phyloP scores from a whole-genome alignment of 2,329 filamentous ascomycete genomes.

The Penicillium sp. region DNA sequence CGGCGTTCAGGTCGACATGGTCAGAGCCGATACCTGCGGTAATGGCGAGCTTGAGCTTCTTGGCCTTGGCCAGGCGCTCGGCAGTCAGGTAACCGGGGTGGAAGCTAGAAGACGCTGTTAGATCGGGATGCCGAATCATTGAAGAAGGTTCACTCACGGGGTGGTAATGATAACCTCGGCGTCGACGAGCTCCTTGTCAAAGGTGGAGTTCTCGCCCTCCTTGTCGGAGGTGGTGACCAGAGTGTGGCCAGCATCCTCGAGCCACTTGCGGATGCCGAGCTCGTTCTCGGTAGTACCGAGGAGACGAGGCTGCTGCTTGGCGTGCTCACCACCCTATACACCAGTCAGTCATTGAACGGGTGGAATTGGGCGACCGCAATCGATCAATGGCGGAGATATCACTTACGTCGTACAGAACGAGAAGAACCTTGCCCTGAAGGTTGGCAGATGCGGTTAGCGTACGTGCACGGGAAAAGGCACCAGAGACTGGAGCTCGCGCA shows the following conservation, averaged over 20 bases:
- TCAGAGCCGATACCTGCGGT: constrained; percentile 98
- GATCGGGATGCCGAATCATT: not conserved
- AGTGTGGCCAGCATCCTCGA: constrained; percentile 95
- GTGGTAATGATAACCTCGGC: constrained; percentile 99
- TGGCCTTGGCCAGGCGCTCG: constrained; percentile 94
- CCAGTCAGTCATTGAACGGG: constrained; percentile 6
- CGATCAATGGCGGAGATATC: constrained; percentile 2
- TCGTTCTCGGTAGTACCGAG: constrained; percentile 98
- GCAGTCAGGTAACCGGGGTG: constrained; percentile 97
- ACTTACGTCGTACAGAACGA: constrained; percentile 88
- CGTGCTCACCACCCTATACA: constrained; percentile 72
- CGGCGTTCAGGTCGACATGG: constrained; percentile 94
- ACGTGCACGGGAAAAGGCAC: constrained; percentile 55
- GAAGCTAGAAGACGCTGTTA: constrained; percentile 63
- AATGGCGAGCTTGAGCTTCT: constrained; percentile 97
- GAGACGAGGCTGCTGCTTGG: constrained; percentile 81
- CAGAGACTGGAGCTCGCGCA: constrained; percentile 40
- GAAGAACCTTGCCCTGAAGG: constrained; percentile 91
- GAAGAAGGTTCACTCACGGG: constrained; percentile 61
- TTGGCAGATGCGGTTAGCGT: constrained; percentile 66
- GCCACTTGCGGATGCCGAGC: constrained; percentile 94
- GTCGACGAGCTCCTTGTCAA: constrained; percentile 94
- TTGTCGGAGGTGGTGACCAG: constrained; percentile 97
- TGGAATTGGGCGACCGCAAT: not conserved
- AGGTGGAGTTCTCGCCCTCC: constrained; percentile 88